Base-by-base conservation (phyloP, 352 stramenopile species). In the Globisporangium rhizosaccharum region DNA sequence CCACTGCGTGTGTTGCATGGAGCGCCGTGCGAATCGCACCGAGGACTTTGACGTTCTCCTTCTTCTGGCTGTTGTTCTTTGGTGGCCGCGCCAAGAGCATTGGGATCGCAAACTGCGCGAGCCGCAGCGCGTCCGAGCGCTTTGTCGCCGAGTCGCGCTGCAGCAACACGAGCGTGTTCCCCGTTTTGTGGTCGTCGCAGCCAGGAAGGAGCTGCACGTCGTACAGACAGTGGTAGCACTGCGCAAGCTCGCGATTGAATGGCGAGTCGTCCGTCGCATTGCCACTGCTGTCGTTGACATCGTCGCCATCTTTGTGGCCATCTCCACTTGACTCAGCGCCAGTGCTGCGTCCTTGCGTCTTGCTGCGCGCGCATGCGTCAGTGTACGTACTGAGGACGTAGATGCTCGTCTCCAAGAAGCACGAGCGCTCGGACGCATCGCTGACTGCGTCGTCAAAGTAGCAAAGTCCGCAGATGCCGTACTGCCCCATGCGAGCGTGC, bases 171-270 rank as follows among this genome's bases (percentile, higher is more conserved):
- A 78, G 71, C 15, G 67, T 67, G 10, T 72, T 59, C 6, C 73
- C 75, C 0, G 70, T 70, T 56, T 88, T 87, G 66, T 92, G 80
- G 37, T 92, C 82, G 20, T 72, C 69, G 18, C 62, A 74, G 6
- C 75, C 75, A 2, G 75, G 52, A n/a, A 88, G 18, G 39, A 94
- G 70, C 23, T 88, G 78, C 5, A 85, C 72, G 51, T 91, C 82
- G 47, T 92, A 91, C 23, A 92, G 55, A 36, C 84, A 94, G 42
- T 73, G 70, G 39, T 84, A 92, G 57, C 78, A 88, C 56, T 94
- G 84, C 15, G 73, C 79, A 2, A 88, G 30, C 23, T 73, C 76
- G 15, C 64, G 64, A 11, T 88, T 75, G 30, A 88, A 75, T n/a
- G 59, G 25, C 48, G 69, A 55, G n/a, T 72, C 54, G 28, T 59